Conservation (phyloP, 2,329 filamentous ascomycete species). For the Alternaria sp. region DNA sequence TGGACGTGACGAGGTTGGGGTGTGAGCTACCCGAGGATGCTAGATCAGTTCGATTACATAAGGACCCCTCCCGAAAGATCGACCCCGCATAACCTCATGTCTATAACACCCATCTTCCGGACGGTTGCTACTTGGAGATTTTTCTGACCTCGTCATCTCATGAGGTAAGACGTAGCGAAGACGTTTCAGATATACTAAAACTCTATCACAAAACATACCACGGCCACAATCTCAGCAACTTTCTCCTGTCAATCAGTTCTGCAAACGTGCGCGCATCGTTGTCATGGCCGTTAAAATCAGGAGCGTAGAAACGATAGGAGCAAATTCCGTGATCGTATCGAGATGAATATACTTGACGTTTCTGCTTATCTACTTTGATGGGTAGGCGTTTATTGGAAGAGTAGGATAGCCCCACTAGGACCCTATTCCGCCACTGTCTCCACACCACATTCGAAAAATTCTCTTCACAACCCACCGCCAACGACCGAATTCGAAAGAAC, state of each 20-base stretch:
- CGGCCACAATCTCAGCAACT: background rate
- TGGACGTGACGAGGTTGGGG: background rate
- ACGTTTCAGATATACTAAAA: background rate
- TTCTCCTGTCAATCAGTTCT: background rate
- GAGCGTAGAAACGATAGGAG: background rate
- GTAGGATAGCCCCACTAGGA: background rate
- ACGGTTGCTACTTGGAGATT: background rate
- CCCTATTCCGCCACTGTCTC: background rate
- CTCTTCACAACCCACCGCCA: background rate
- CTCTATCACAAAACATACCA: background rate
- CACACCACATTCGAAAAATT: background rate
- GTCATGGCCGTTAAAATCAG: accelerated
- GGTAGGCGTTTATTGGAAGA: background rate
- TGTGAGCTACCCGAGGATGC: background rate
- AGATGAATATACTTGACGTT: background rate
- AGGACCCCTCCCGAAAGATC: background rate
- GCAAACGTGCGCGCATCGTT: background rate
- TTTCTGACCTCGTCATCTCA: background rate
- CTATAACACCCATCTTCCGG: background rate
- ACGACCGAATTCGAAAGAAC: background rate
- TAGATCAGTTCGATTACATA: background rate
- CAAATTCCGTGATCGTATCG: too few relatives aligned
- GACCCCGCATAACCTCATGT: background rate
- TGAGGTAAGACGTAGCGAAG: background rate
- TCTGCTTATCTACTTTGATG: background rate